Conservation (phyloP, 148 eudicot species). For the Chenopodium quinoa region DNA sequence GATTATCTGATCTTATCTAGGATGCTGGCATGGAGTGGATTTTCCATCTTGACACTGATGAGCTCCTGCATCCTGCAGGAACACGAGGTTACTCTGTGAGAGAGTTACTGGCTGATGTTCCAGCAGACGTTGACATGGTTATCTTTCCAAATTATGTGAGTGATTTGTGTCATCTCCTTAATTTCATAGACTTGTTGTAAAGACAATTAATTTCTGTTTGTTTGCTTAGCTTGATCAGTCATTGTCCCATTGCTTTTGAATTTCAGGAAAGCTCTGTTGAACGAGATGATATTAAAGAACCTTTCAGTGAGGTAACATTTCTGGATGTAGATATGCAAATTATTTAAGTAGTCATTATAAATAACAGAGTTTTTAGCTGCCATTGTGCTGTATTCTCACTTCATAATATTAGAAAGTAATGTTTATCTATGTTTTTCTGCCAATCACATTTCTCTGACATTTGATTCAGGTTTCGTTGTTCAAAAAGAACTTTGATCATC, state of each 20-base stretch:
- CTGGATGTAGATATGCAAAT: neutral
- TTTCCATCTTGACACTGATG: conserved; percentile 87
- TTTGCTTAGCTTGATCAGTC: neutral
- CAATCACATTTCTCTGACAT: neutral
- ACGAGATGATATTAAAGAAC: conserved; percentile 62
- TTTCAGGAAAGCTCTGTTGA: conserved; percentile 68
- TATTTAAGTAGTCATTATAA: too few species aligned
- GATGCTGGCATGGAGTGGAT: conserved; percentile 83
- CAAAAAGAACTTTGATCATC: conserved; percentile 74
- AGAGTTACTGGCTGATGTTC: conserved; percentile 50
- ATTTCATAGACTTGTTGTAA: neutral
- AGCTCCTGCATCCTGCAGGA: conserved; percentile 80
- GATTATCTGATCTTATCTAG: conserved; percentile 25
- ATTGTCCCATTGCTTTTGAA: neutral
- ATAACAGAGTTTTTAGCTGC: too few species aligned
- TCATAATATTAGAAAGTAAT: too few species aligned
- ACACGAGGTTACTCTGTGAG: conserved; percentile 56
- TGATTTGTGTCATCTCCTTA: neutral
- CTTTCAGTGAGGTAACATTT: conserved; percentile 60
- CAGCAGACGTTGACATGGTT: conserved; percentile 55
- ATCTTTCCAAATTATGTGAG: conserved; percentile 69
- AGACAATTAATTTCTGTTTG: neutral
- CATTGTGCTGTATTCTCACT: neutral
- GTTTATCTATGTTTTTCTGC: neutral
- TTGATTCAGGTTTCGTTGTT: conserved; percentile 62